phyloP scores from a whole-genome alignment of 2,329 filamentous ascomycete genomes.

The Basipetospora chlamydospora region DNA sequence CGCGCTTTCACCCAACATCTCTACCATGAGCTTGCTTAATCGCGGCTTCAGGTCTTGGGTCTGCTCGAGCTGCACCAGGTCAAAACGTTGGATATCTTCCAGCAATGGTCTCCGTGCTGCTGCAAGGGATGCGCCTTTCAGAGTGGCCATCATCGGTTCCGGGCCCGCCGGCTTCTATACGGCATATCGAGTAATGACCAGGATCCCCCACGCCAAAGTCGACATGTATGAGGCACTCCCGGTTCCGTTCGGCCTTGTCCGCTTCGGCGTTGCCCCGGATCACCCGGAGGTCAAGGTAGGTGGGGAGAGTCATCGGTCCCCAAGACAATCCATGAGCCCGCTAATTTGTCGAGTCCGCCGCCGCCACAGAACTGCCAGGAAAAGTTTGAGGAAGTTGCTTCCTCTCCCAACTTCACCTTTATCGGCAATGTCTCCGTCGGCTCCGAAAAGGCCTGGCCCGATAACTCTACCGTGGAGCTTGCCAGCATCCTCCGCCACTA shows the following conservation, averaged over 20 bases:
- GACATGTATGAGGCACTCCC: slow-evolving; percentile 97
- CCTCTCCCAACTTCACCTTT: slow-evolving; percentile 72
- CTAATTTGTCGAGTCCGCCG: too few relatives aligned
- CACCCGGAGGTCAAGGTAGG: slow-evolving; percentile 93
- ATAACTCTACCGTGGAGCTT: slow-evolving; percentile 45
- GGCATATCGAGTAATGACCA: slow-evolving; percentile 69
- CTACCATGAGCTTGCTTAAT: not conserved
- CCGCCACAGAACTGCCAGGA: slow-evolving; percentile 71
- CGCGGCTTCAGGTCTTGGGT: not conserved
- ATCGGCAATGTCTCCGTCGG: slow-evolving; percentile 81
- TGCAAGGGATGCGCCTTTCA: slow-evolving; percentile 39
- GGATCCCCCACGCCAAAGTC: slow-evolving; percentile 54
- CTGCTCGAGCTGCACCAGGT: not conserved
- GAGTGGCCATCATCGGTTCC: slow-evolving; percentile 80
- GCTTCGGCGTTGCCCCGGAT: slow-evolving; percentile 94
- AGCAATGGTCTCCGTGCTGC: not conserved
- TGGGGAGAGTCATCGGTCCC: too few relatives aligned
- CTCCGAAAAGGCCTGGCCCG: slow-evolving; percentile 18
- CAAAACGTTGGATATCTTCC: not conserved
- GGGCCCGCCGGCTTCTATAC: slow-evolving; percentile 96
- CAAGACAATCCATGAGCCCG: not conserved
- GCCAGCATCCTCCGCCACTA: slow-evolving; percentile 63
- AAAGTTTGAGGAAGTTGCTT: slow-evolving; percentile 79
- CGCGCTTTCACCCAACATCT: too few relatives aligned
- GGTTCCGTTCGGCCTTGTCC: slow-evolving; percentile 80